Percentiles rank a stretch among this genome's conserved stretches.
These are phyloP conservation scores for Laburnicola sp. DNA, from an alignment of 2,329 filamentous ascomycete genomes.

Conservation along the genomic window DNA sequence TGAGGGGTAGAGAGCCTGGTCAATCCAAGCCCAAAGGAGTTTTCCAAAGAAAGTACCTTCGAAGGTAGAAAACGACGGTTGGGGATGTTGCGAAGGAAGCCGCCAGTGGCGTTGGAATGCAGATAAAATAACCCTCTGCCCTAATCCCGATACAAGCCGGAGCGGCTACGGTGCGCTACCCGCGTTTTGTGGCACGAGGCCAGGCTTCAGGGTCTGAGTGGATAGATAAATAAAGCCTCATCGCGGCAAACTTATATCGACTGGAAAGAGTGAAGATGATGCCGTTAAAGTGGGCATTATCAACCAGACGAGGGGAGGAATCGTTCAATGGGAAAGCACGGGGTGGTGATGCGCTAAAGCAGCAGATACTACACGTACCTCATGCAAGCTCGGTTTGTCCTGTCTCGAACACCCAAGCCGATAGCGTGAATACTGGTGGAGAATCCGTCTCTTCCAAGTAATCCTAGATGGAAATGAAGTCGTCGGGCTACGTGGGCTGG, in stretches of 20 bases:
- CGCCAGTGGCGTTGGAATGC: neutral
- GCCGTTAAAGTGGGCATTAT: no score
- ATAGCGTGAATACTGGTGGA: no score
- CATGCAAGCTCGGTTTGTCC: no score
- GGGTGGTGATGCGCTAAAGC: no score
- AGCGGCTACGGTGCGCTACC: neutral
- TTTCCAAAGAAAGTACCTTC: neutral
- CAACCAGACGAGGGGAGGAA: no score
- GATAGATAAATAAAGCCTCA: slow-evolving; percentile 3
- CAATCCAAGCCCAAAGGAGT: neutral
- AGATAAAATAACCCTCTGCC: neutral
- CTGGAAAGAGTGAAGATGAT: neutral
- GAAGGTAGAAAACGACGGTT: no score
- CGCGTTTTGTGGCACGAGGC: slow-evolving; percentile 7
- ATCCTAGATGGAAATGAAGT: no score
- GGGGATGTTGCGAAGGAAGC: neutral
- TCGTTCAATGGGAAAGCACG: no score
- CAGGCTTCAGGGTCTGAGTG: slow-evolving; percentile 4
- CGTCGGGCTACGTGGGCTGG: no score
- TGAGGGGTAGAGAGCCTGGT: neutral
- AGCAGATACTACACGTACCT: no score
- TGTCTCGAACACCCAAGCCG: no score
- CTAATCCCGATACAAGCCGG: slow-evolving; percentile 1
- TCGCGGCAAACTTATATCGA: neutral
- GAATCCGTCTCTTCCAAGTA: no score